phyloP scores from a whole-genome alignment of 1,139 yeast species.

The Nematodospora anomalae region DNA sequence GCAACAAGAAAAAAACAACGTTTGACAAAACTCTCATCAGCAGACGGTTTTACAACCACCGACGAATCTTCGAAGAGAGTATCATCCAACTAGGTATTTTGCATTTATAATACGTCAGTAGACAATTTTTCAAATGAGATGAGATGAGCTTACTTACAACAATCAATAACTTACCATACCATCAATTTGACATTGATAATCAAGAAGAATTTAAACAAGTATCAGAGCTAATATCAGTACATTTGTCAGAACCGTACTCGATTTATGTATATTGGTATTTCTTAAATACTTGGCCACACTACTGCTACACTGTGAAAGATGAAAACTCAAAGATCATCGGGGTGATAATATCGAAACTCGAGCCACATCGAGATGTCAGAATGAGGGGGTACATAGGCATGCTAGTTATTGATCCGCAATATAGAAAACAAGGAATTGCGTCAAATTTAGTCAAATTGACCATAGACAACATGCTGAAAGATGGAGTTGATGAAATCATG shows the following conservation, averaged over 20 bases:
- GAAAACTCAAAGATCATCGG: slow-evolving; percentile 52
- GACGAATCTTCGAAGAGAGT: background rate
- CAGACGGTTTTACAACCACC: background rate
- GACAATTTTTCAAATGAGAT: no score
- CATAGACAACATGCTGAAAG: slow-evolving; percentile 61
- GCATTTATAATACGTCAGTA: background rate
- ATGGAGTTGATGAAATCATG: slow-evolving; percentile 80
- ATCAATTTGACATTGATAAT: slow-evolving; percentile 23
- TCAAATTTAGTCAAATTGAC: slow-evolving; percentile 63
- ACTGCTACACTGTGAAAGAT: slow-evolving; percentile 39
- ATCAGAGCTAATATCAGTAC: slow-evolving; percentile 32
- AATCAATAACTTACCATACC: slow-evolving; percentile 22
- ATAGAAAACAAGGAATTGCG: slow-evolving; percentile 82
- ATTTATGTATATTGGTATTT: slow-evolving; percentile 52
- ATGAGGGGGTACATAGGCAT: slow-evolving; percentile 91
- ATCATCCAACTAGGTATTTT: background rate
- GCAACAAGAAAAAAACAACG: no score
- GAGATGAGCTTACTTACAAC: slow-evolving; percentile 7
- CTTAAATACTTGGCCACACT: slow-evolving; percentile 48
- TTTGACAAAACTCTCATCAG: background rate
- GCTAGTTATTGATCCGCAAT: slow-evolving; percentile 77
- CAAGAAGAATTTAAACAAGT: slow-evolving; percentile 34
- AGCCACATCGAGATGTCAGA: slow-evolving; percentile 69
- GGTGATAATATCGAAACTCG: slow-evolving; percentile 82
- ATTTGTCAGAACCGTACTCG: slow-evolving; percentile 49